A percentile compares a stretch with the other conserved stretches of the same genome.
phyloP scores from a whole-genome alignment of 441 rosid genomes.

The Erysimum pusillum region DNA sequence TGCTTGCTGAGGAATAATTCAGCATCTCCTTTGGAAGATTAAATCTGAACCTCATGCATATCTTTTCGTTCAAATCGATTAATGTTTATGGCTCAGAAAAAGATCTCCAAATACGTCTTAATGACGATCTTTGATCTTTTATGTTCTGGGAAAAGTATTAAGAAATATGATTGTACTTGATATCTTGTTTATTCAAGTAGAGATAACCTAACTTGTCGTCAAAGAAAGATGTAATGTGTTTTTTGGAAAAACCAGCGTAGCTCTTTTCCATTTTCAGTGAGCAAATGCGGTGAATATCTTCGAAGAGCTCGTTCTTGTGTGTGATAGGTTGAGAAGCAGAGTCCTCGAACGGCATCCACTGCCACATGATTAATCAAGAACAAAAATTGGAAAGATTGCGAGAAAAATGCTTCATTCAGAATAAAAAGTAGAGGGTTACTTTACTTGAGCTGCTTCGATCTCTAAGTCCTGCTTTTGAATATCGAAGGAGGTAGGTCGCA shows the following conservation, averaged over 20 bases:
- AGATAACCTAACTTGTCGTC: conserved; percentile 53
- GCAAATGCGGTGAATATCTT: conserved; percentile 57
- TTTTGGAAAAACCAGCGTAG: conserved; percentile 65
- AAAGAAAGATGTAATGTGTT: conserved; percentile 49
- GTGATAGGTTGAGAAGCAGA: conserved; percentile 72
- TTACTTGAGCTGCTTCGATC: conserved; percentile 87
- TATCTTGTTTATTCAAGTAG: conserved; percentile 52
- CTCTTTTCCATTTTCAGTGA: conserved; percentile 59
- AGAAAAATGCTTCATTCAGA: conserved; percentile 15
- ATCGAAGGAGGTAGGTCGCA: conserved; percentile 72
- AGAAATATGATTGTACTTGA: conserved; percentile 41
- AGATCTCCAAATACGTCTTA: conserved; percentile 9
- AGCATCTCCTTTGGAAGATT: conserved; percentile 14
- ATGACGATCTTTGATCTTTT: not conserved
- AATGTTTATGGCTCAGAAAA: conserved; percentile 2
- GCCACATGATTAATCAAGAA: conserved; percentile 14
- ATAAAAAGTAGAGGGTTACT: conserved; percentile 16
- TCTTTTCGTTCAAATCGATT: conserved; percentile 1
- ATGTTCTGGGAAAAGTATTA: conserved; percentile 7
- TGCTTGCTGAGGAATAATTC: conserved; percentile 16
- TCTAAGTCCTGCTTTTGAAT: conserved; percentile 80
- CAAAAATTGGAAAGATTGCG: conserved; percentile 2
- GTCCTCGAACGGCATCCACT: conserved; percentile 90
- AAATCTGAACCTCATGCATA: conserved; percentile 2
- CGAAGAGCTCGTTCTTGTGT: conserved; percentile 61